Percentiles rank a stretch among this genome's conserved stretches.
Evolutionary conservation across 495 filamentous ascomycete species (phyloP).

Genomic region (Penicillium daleae): DNA sequence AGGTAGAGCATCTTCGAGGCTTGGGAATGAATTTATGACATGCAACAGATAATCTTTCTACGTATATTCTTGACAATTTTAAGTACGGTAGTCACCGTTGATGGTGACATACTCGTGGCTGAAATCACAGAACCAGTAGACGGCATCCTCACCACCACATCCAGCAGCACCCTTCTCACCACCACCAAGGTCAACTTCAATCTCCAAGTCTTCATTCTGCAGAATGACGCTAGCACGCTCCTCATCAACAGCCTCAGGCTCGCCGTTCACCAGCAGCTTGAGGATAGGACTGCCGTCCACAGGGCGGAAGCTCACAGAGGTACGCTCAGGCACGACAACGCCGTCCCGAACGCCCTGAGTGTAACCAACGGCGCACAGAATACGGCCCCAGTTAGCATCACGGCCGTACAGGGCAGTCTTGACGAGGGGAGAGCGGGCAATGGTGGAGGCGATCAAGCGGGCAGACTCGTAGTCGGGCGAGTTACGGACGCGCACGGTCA

Average conservation of each 20-base stretch:
- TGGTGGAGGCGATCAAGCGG: conserved; percentile 76
- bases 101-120: conserved; percentile 97
- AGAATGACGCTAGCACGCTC: conserved; percentile 81
- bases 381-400: conserved; percentile 98
- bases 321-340: conserved; percentile 75
- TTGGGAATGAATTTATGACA: not conserved
- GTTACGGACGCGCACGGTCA: conserved; percentile 84
- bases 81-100: conserved; percentile 90
- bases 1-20: not conserved
- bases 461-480: conserved; percentile 67
- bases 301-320: conserved; percentile 90
- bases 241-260: conserved; percentile 94
- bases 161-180: conserved; percentile 45
- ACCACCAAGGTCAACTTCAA: conserved; percentile 67
- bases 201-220: conserved; percentile 83
- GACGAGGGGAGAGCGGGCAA: conserved; percentile 91
- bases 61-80: conserved; percentile 16
- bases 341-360: conserved; percentile 68
- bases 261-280: conserved; percentile 85
- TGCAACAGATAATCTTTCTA: not conserved
- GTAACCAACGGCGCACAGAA: conserved; percentile 93
- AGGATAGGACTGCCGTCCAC: conserved; percentile 79
- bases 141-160: conserved; percentile 69
- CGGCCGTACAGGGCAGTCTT: conserved; percentile 97
- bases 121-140: conserved; percentile 96